Evolutionary conservation across 148 eudicot genomes (phyloP).

Genomic region (Nepenthes gracilis): DNA sequence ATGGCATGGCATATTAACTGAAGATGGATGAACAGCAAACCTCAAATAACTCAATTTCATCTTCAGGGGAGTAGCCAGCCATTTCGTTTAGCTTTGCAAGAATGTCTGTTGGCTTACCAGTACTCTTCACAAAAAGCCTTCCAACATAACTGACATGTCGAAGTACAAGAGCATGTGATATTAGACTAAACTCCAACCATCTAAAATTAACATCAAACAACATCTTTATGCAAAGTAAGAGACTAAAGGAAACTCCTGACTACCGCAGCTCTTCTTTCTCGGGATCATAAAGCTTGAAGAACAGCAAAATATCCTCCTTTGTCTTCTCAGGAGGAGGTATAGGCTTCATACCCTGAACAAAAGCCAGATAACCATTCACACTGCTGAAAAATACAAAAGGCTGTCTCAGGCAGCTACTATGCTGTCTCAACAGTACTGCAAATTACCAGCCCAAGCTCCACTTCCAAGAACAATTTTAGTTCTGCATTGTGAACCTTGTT

Average conservation of each 20-base stretch:
- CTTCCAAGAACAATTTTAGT: constrained; percentile 50
- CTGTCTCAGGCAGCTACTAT: not conserved
- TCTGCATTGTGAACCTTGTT: constrained; percentile 42
- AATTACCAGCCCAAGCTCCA: constrained; percentile 36
- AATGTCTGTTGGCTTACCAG: constrained; percentile 20
- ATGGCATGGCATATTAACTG: not conserved
- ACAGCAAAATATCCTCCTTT: constrained; percentile 46
- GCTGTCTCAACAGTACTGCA: not conserved
- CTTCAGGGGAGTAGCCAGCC: constrained; percentile 26
- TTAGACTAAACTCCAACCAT: not conserved
- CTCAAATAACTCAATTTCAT: constrained; percentile 26
- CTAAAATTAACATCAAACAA: not conserved
- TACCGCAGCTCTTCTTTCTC: constrained; percentile 53
- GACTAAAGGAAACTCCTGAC: not conserved
- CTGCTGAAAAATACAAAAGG: not conserved
- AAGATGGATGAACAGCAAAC: constrained; percentile 7
- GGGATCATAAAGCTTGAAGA: constrained; percentile 53
- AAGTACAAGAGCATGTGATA: not conserved
- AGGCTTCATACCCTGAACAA: constrained; percentile 32
- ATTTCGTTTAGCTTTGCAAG: constrained; percentile 20
- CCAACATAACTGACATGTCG: constrained; percentile 19
- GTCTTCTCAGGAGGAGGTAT: constrained; percentile 33
- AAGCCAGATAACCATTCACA: not conserved
- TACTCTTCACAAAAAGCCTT: constrained; percentile 20
- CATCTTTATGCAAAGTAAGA: not conserved